Evolutionary conservation across 2,329 filamentous ascomycete species (phyloP), one percentile per base, ranked within the genome.

Genomic region (Triangularia setosa): DNA sequence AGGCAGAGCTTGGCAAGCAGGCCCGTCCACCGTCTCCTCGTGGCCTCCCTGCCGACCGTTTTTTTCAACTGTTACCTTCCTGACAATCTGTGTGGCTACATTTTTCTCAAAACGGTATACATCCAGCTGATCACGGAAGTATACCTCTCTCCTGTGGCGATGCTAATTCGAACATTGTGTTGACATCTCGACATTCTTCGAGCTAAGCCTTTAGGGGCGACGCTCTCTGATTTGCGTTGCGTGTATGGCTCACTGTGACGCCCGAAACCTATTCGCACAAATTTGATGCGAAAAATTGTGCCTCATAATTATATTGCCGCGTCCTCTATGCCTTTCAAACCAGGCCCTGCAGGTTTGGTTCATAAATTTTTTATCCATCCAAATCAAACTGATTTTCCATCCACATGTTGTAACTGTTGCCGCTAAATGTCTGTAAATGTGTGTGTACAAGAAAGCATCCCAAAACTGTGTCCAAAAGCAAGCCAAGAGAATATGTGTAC

Each of bases 401-500:
- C n/a, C n/a, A 18, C 11, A 21, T 18, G 18, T 2, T 48, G 40
- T 21, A 21, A 21, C 40, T 48, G 40, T 48, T 48, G 21, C 33
- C 18, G 40, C 40, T 48, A 48, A 21, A 48, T 48, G 40, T 23
- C 18, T 23, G 18, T 48, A 21, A 48, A 48, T 48, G 18, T 48
- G 18, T 33, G 30, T 48, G 14, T 16, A 55, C 21, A 55, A 25
- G 14, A 57, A 27, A 33, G 33, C 25, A 18, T 5, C 53, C 21
- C 52, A 55, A 28, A 27, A 55, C 7, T n/a, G 53, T 30, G 11
- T 33, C 54, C 18, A 33, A 30, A n/a, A 27, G 12, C 11, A 21
- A 30, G n/a, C 9, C 21, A 33, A 57, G 24, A 57, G 12, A 57
- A 28, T 12, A 57, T 58, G 33, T 61, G 16, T 61, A 61, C 59